These are phyloP conservation scores for Ogataea thermomethanolica DNA, from an alignment of 805 yeast species.

Conservation along the genomic window DNA sequence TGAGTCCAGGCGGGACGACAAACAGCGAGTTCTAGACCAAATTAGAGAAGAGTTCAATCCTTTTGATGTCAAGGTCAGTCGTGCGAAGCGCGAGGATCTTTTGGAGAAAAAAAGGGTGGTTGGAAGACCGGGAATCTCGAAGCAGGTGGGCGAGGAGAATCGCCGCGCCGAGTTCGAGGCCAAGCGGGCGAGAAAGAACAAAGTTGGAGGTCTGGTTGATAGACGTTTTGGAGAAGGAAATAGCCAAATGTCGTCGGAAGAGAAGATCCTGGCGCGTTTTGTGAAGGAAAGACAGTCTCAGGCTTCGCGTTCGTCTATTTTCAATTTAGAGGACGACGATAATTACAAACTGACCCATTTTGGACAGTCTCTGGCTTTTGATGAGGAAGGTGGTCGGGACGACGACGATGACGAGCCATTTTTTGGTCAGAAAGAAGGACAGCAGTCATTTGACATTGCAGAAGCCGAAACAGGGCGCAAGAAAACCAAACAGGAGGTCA, in stretches of 20 bases:
- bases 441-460: slow-evolving; percentile 31
- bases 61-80: slow-evolving; percentile 73
- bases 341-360: slow-evolving; percentile 69
- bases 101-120: slow-evolving; percentile 46
- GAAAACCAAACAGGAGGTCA: slow-evolving; percentile 79
- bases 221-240: slow-evolving; percentile 90
- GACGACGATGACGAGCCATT: slow-evolving; percentile 27
- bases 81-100: slow-evolving; percentile 55
- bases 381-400: slow-evolving; percentile 33
- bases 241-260: slow-evolving; percentile 70
- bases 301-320: slow-evolving; percentile 55
- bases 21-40: slow-evolving; percentile 47
- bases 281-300: slow-evolving; percentile 77
- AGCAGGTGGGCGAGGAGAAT: slow-evolving; percentile 64
- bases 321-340: slow-evolving; percentile 71
- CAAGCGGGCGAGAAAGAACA: slow-evolving; percentile 59
- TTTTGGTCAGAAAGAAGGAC: slow-evolving; percentile 34
- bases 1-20: slow-evolving; percentile 69
- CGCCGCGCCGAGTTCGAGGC: slow-evolving; percentile 62
- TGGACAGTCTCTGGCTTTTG: slow-evolving; percentile 63
- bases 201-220: slow-evolving; percentile 76
- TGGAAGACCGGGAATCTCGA: slow-evolving; percentile 67
- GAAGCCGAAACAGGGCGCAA: slow-evolving; percentile 44
- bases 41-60: slow-evolving; percentile 87
- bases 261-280: slow-evolving; percentile 92